These are phyloP conservation scores for Phalaenopsis hybrid DNA, from an alignment of 116 monocot species.

Conservation along the genomic window DNA sequence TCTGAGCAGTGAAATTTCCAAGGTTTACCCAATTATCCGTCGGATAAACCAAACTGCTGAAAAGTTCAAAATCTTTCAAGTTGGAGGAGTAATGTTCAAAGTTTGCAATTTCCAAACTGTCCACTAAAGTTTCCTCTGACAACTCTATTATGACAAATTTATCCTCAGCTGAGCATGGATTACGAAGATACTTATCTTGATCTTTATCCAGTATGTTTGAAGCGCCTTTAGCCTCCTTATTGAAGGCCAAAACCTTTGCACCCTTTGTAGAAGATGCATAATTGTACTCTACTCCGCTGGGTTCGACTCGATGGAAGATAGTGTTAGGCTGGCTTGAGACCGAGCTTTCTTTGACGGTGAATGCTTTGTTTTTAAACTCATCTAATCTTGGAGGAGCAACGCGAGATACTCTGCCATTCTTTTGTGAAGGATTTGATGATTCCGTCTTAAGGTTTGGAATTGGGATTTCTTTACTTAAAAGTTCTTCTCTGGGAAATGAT, in stretches of 20 bases:
- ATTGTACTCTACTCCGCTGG: slow-evolving; percentile 64
- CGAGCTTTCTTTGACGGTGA: slow-evolving; percentile 48
- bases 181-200: slow-evolving; percentile 88
- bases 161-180: slow-evolving; percentile 90
- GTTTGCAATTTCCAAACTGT: slow-evolving; percentile 74
- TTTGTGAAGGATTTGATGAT: slow-evolving; percentile 14
- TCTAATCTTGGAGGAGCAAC: slow-evolving; percentile 62
- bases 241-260: slow-evolving; percentile 78
- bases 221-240: slow-evolving; percentile 97
- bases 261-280: slow-evolving; percentile 76
- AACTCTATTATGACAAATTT: slow-evolving; percentile 83
- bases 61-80: slow-evolving; percentile 82
- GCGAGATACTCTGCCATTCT: slow-evolving; percentile 55
- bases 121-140: slow-evolving; percentile 92
- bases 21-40: slow-evolving; percentile 73
- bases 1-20: slow-evolving; percentile 74
- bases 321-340: slow-evolving; percentile 23
- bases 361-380: slow-evolving; percentile 78
- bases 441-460: slow-evolving; percentile 26
- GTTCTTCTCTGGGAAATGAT: slow-evolving; percentile 8
- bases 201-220: slow-evolving; percentile 87
- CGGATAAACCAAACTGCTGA: slow-evolving; percentile 74
- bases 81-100: slow-evolving; percentile 99
- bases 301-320: slow-evolving; percentile 62
- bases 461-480: slow-evolving; percentile 1